Conservation (phyloP, 2,329 filamentous ascomycete genomes). For the Knoxdaviesia proteae region DNA sequence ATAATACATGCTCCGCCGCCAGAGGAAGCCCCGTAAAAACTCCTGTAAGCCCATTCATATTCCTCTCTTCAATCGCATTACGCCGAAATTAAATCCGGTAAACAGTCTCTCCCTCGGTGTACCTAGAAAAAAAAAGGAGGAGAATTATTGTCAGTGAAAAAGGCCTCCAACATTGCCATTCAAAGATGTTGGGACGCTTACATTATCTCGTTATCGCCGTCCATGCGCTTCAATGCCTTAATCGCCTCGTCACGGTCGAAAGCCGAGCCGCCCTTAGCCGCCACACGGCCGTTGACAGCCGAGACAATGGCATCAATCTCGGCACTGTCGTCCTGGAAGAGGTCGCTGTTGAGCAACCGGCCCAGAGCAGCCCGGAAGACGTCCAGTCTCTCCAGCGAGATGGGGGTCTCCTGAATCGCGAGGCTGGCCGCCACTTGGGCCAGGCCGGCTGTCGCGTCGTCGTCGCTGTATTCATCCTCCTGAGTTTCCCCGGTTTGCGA, state of each 20-base stretch:
- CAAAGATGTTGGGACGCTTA: constrained; percentile 26
- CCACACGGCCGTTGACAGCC: constrained; percentile 57
- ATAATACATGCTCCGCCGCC: too few relatives aligned
- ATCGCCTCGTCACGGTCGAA: constrained; percentile 57
- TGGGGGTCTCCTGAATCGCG: constrained; percentile 22
- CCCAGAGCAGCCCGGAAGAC: constrained; percentile 68
- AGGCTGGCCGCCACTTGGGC: constrained; percentile 19
- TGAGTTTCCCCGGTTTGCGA: constrained; percentile 19
- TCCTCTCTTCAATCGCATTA: too few relatives aligned
- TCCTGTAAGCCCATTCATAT: too few relatives aligned
- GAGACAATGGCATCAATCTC: constrained; percentile 52
- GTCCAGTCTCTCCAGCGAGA: constrained; percentile 41
- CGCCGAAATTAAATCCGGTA: constrained; percentile 38
- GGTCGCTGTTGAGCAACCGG: constrained; percentile 54
- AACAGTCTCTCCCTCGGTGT: constrained; percentile 40
- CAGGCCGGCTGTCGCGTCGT: constrained; percentile 11
- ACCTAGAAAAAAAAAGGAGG: constrained; percentile 16
- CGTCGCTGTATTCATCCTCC: constrained; percentile 15
- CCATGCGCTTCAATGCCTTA: constrained; percentile 59
- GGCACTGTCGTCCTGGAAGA: constrained; percentile 80
- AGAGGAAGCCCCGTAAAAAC: too few relatives aligned
- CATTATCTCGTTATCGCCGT: constrained; percentile 80
- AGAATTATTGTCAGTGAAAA: too few relatives aligned
- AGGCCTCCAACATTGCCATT: not conserved
- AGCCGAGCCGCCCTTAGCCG: constrained; percentile 25